phyloP scores from a whole-genome alignment of 306 rosid genomes.

The Luffa aegyptiaca region DNA sequence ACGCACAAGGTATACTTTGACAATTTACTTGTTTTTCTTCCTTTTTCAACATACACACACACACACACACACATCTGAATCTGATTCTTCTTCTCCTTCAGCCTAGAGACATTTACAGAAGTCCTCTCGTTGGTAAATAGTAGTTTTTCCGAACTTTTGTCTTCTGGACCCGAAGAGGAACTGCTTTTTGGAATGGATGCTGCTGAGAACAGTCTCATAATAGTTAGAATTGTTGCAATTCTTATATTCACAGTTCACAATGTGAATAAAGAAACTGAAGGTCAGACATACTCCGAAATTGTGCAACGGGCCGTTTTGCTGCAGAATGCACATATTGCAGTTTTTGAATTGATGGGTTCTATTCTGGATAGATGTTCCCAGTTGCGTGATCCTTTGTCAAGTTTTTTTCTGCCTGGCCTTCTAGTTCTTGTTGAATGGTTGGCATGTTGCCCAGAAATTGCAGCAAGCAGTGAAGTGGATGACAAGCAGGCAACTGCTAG shows the following conservation, averaged over 20 bases:
- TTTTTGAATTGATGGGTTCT: slow-evolving; percentile 70
- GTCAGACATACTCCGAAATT: slow-evolving; percentile 88
- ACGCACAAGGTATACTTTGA: slow-evolving; percentile 58
- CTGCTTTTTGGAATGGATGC: slow-evolving; percentile 55
- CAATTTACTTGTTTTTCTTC: background rate
- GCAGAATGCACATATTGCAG: slow-evolving; percentile 77
- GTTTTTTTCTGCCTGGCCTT: slow-evolving; percentile 78
- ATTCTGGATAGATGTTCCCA: slow-evolving; percentile 62
- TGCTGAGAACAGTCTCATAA: slow-evolving; percentile 53
- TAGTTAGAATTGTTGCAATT: slow-evolving; percentile 65
- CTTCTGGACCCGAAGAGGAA: slow-evolving; percentile 61
- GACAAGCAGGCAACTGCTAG: slow-evolving; percentile 52
- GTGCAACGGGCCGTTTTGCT: slow-evolving; percentile 79
- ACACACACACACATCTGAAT: background rate
- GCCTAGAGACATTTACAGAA: slow-evolving; percentile 83
- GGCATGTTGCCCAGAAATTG: slow-evolving; percentile 70
- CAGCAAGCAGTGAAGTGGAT: slow-evolving; percentile 51
- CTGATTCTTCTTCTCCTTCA: slow-evolving; percentile 14
- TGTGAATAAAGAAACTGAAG: slow-evolving; percentile 73
- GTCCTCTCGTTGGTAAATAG: slow-evolving; percentile 53
- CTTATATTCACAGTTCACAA: slow-evolving; percentile 66
- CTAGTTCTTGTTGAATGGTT: slow-evolving; percentile 89
- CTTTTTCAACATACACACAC: too few species aligned
- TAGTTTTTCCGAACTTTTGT: slow-evolving; percentile 50
- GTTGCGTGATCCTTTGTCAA: slow-evolving; percentile 57